Evolutionary conservation across 805 yeast genomes (phyloP).

Genomic region (Suhomyces canberraensis): DNA sequence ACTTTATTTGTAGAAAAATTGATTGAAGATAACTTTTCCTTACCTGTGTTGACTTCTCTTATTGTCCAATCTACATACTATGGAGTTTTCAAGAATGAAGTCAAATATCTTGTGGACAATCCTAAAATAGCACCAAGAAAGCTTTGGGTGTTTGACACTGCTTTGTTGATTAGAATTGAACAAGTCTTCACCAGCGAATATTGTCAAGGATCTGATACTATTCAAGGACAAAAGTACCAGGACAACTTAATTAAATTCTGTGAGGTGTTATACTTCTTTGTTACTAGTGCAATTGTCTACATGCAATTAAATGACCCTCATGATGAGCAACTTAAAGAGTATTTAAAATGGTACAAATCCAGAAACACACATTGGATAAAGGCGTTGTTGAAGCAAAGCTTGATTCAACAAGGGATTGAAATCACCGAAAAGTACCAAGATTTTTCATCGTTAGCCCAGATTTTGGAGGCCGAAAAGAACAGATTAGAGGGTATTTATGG

Average conservation of each 20-base stretch:
- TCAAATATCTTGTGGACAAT: slow-evolving; percentile 28
- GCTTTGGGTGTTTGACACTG: slow-evolving; percentile 50
- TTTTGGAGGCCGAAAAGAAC: slow-evolving; percentile 33
- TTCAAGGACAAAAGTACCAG: slow-evolving; percentile 15
- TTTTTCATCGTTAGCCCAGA: slow-evolving; percentile 58
- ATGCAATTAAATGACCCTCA: slow-evolving; percentile 24
- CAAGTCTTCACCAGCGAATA: slow-evolving; percentile 31
- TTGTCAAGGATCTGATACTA: slow-evolving; percentile 8
- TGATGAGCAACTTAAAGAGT: slow-evolving; percentile 25
- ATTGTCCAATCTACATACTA: slow-evolving; percentile 27
- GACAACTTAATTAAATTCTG: slow-evolving; percentile 22
- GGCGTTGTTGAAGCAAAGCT: slow-evolving; percentile 48
- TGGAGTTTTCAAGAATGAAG: slow-evolving; percentile 40
- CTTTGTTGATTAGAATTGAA: slow-evolving; percentile 38
- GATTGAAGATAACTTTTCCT: slow-evolving; percentile 14
- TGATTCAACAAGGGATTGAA: slow-evolving; percentile 51
- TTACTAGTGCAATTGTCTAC: slow-evolving; percentile 32
- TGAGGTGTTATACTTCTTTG: slow-evolving; percentile 33
- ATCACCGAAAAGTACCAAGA: slow-evolving; percentile 69
- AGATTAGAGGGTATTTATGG: slow-evolving; percentile 18
- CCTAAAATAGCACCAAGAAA: slow-evolving; percentile 22
- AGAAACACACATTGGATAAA: slow-evolving; percentile 54
- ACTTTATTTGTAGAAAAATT: slow-evolving; percentile 24
- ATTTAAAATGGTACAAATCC: slow-evolving; percentile 30
- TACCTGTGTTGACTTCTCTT: slow-evolving; percentile 16